Evolutionary conservation across 1,284 basidiomycete genomes (phyloP), one percentile per base, ranked within the genome.

Genomic region (Xerocomus cyaneibrunnescens): DNA sequence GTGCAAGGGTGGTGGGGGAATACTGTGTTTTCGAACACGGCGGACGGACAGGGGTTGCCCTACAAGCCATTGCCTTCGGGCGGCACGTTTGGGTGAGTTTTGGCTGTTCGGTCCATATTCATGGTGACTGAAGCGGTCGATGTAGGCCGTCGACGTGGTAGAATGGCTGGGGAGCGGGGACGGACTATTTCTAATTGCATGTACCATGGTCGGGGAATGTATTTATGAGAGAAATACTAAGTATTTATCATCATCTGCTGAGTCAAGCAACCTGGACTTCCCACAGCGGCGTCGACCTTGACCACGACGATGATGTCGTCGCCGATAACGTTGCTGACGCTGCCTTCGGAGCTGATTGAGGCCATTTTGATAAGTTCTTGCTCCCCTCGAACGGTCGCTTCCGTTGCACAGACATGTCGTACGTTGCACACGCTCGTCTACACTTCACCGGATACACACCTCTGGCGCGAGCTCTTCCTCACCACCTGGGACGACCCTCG

Each of bases 1-100:
- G 68, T 89, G 40, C 78, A 80, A 56, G 50, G 50, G 3, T 89
- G 87, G 87, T 89, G 87, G 87, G 87, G 87, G 16, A 89, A 89
- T 57, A 80, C 73, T 0, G 80, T 80, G 8, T 74, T 64, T 50
- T 50, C 51, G 45, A 71, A 73, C 8, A 82, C 75, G 32, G 76
- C 72, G 3, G 80, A 82, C 48, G 72, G 59, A 16, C 32, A 45
- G 5, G 67, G 64, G 27, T 51, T 65, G 14, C 66, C 75, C 2
- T 58, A 46, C 22, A 54, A 42, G 48, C 9, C 53, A 1, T 42
- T 77, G 9, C 58, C 67, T 1, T 52, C 49, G 0, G 66, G 73
- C 9, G 62, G 64, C 21, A 68, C 63, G 5, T 80, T 80, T 56
- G 79, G 78, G 66, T 69, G 22, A 47, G 67, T 55, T 7, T 38